Evolutionary conservation across 192 early-diverging fungal species (phyloP), one percentile per base, ranked within the genome.

Genomic region (Coemansia sp.): DNA sequence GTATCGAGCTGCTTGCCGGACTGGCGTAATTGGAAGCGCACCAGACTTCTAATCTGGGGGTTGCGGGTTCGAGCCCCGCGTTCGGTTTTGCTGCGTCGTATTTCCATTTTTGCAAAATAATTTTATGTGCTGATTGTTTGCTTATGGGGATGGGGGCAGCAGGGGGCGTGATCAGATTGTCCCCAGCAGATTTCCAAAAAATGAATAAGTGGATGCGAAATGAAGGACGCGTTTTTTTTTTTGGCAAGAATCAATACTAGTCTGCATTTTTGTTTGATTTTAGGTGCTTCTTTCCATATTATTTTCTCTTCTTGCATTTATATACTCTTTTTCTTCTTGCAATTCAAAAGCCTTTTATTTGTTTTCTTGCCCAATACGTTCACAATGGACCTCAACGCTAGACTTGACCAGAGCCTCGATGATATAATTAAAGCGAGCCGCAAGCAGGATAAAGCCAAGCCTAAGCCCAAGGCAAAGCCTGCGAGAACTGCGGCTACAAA

Each of bases 361-460:
- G 14, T 30, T 46, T n/a, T 30, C 33, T 38, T 55, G 5, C 3
- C 17, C 29, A 11, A 13, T 19, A 9, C 24, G 15, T 4, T 40
- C 14, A 20, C 19, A 39, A 20, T 48, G 45, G 38, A 59, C 18
- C 55, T 70, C 23, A 70, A 70, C 41, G 35, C 60, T 27, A 59
- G 60, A 13, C 58, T 72, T 39, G 63, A 72, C 69, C 57, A 72
- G 50, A 72, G 69, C 42, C 44, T 72, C 18, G 62, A 72, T 34
- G 42, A 65, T 15, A 64, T 72, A 32, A 72, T 72, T 9, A 72
- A 53, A 22, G 69, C 64, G 25, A 53, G 28, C 26, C 56, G 53
- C 17, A 22, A 33, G 33, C 47, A 51, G 43, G n/a, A n/a, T n/a
- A n/a, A n/a, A n/a, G n/a, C n/a, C n/a, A 50, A 13, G 24, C 5